Evolutionary conservation across 1,284 basidiomycete species (phyloP).

Genomic region (Marasmius tenuissimus): DNA sequence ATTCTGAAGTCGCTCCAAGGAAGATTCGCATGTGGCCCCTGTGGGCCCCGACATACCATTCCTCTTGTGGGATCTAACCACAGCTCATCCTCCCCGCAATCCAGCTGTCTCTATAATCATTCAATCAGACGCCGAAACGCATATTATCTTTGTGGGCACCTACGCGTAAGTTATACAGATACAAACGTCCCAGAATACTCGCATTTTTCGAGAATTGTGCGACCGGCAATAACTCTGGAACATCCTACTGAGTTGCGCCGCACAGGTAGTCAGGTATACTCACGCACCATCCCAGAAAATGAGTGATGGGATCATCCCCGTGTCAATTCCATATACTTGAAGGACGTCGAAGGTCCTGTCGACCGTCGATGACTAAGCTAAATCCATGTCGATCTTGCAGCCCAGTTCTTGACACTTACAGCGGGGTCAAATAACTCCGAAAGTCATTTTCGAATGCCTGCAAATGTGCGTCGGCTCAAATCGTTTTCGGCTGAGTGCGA

Average conservation of each 20-base stretch:
- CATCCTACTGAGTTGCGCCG: too few relatives aligned
- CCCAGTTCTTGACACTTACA: too few relatives aligned
- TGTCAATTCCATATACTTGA: too few relatives aligned
- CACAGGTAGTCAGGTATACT: too few relatives aligned
- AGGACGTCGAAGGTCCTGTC: too few relatives aligned
- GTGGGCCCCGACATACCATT: background rate
- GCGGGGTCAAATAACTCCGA: too few relatives aligned
- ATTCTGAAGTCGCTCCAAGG: background rate
- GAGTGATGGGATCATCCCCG: background rate
- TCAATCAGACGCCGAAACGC: background rate
- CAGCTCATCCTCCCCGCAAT: background rate
- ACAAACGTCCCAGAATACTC: background rate
- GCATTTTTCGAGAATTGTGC: background rate
- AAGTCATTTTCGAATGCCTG: too few relatives aligned
- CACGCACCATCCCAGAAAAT: background rate
- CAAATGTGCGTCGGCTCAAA: too few relatives aligned
- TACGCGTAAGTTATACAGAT: background rate
- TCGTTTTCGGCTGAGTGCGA: too few relatives aligned
- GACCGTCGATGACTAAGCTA: too few relatives aligned
- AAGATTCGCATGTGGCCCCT: background rate
- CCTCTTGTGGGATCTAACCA: background rate
- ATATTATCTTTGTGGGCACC: background rate
- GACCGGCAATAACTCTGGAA: background rate
- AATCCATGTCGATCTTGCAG: too few relatives aligned
- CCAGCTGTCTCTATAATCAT: background rate